A percentile compares a stretch with the other conserved stretches of the same genome.
Evolutionary conservation across 257 asterid species (phyloP).

Genomic region (Ocimum tenuiflorum): DNA sequence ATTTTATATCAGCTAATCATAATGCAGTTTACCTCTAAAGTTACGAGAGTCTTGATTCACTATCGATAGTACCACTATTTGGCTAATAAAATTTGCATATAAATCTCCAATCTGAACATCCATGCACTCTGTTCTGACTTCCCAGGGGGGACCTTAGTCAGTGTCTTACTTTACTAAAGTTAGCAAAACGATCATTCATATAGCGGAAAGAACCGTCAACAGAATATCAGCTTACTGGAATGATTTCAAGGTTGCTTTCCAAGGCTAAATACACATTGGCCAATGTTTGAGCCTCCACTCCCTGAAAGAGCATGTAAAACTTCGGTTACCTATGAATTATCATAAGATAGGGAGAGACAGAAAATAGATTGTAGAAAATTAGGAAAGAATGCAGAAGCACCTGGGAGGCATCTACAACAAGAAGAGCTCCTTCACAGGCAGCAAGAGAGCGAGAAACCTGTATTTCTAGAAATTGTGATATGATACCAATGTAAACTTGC

Average conservation of each 20-base stretch:
- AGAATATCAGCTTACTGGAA: conserved; percentile 60
- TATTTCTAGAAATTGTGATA: conserved; percentile 15
- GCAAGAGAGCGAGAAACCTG: conserved; percentile 99
- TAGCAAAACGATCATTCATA: neutral
- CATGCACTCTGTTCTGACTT: conserved; percentile 7
- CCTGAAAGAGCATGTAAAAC: conserved; percentile 42
- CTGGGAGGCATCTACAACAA: conserved; percentile 99
- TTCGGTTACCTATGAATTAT: neutral
- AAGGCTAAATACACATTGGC: conserved; percentile 95
- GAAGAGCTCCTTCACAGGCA: conserved; percentile 99
- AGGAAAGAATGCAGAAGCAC: conserved; percentile 31
- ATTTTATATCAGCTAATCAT: neutral
- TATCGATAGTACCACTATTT: neutral
- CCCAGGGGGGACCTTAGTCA: neutral
- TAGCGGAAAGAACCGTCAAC: neutral
- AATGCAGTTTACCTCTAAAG: neutral
- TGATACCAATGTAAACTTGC: conserved; percentile 17
- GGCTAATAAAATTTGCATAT: neutral
- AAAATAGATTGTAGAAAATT: neutral
- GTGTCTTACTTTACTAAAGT: neutral
- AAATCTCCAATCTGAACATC: conserved; percentile 2
- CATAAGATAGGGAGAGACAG: neutral
- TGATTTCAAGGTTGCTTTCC: conserved; percentile 97
- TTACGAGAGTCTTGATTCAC: no score
- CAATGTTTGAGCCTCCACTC: conserved; percentile 98